Conservation (phyloP, 352 stramenopile species). For the Pythium chondricola region DNA sequence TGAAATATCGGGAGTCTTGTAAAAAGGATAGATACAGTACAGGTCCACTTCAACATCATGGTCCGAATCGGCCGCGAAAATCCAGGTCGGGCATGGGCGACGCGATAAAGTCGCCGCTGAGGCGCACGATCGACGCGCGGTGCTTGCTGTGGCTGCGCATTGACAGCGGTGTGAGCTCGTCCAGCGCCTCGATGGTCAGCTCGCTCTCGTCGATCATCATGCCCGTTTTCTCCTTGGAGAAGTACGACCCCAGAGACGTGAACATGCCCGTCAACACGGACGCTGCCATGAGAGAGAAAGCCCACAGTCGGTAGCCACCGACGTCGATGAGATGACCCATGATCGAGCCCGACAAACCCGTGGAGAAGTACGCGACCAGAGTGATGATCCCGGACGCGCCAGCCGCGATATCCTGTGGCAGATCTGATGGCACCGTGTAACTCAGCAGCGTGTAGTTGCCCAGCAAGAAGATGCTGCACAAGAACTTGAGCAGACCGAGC, state of each 20-base stretch:
- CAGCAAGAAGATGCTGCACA: slow-evolving; percentile 61
- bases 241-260: slow-evolving; percentile 52
- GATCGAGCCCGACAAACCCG: slow-evolving; percentile 48
- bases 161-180: slow-evolving; percentile 36
- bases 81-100: slow-evolving; percentile 22
- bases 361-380: slow-evolving; percentile 59
- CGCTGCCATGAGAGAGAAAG: slow-evolving; percentile 45
- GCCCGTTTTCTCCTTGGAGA: slow-evolving; percentile 22
- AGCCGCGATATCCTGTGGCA: slow-evolving; percentile 63
- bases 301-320: slow-evolving; percentile 54
- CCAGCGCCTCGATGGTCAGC: slow-evolving; percentile 19
- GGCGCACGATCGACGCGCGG: slow-evolving; percentile 30
- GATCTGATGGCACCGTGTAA: slow-evolving; percentile 68
- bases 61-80: slow-evolving; percentile 10
- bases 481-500: slow-evolving; percentile 53
- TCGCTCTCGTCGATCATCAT: slow-evolving; percentile 22
- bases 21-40: too few relatives aligned
- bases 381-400: slow-evolving; percentile 62
- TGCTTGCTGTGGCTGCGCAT: slow-evolving; percentile 21
- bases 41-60: slow-evolving; percentile 3
- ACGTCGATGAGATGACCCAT: slow-evolving; percentile 58
- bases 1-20: too few relatives aligned
- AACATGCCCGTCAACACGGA: slow-evolving; percentile 55
- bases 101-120: slow-evolving; percentile 30
- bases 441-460: slow-evolving; percentile 72